phyloP scores from a whole-genome alignment of 345 rosid genomes.

The Kandelia obovata region DNA sequence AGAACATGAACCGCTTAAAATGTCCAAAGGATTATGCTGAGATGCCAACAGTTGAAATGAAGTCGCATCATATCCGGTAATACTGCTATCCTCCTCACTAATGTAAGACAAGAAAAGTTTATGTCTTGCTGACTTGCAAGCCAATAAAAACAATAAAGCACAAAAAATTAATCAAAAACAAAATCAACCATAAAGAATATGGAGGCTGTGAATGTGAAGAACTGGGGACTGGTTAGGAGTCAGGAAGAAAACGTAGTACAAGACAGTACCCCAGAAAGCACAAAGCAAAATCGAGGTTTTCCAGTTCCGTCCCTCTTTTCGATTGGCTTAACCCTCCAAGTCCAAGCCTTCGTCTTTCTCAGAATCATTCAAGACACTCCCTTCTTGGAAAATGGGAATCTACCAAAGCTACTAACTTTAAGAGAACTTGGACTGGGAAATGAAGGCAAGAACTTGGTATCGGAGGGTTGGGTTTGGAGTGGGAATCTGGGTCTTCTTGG shows the following conservation, averaged over 20 bases:
- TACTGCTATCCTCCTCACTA: no score
- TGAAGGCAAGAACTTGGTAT: slow-evolving; percentile 1
- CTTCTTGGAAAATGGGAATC: slow-evolving; percentile 19
- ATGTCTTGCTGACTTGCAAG: background rate
- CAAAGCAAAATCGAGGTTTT: slow-evolving; percentile 67
- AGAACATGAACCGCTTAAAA: background rate
- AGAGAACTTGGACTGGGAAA: slow-evolving; percentile 18
- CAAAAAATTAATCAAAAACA: background rate
- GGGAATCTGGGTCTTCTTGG: slow-evolving; percentile 21
- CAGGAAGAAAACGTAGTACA: slow-evolving; percentile 72
- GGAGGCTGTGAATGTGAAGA: background rate
- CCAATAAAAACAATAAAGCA: background rate
- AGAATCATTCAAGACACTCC: slow-evolving; percentile 42
- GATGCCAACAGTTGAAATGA: no score
- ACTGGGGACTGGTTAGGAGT: slow-evolving; percentile 81
- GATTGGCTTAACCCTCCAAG: slow-evolving; percentile 14
- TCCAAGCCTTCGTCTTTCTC: slow-evolving; percentile 22
- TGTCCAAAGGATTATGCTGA: no score
- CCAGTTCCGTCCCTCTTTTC: slow-evolving; percentile 59
- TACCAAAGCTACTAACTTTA: slow-evolving; percentile 15
- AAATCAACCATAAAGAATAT: background rate
- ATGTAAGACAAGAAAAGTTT: background rate
- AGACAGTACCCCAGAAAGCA: slow-evolving; percentile 62
- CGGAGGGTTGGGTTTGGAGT: slow-evolving; percentile 13
- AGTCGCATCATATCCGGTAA: no score